Conservation (phyloP, 2,329 filamentous ascomycete species). For the Rhynchosporium graminicola region DNA sequence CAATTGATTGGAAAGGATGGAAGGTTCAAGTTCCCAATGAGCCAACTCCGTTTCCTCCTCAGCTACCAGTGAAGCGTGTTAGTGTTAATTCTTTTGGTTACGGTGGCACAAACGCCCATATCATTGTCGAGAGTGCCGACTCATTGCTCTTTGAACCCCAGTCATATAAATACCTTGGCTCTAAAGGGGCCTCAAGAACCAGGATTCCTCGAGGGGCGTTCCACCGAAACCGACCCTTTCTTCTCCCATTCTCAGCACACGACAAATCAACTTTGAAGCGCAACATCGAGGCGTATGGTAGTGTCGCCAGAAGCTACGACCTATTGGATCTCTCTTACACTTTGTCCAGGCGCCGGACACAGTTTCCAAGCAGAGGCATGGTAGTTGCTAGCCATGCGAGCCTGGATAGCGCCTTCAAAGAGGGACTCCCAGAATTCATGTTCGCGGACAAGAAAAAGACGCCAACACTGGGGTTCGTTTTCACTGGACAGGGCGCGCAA, state of each 20-base stretch:
- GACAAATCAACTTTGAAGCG: not conserved
- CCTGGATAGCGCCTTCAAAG: too few species aligned
- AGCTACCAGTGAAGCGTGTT: not conserved
- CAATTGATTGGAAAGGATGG: not conserved
- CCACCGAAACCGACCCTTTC: not conserved
- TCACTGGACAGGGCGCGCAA: constrained; percentile 6
- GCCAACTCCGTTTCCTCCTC: not conserved
- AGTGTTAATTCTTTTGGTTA: not conserved
- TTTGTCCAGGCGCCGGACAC: not conserved
- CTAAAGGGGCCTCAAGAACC: not conserved
- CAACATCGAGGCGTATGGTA: not conserved
- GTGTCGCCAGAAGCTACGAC: not conserved
- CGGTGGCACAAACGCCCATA: not conserved
- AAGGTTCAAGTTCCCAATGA: not conserved
- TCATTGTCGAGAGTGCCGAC: not conserved
- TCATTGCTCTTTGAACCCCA: too few species aligned
- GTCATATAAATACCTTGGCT: too few species aligned
- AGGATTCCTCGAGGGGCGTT: not conserved
- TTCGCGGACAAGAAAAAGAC: not conserved
- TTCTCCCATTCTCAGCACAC: not conserved
- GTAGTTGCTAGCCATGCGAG: not conserved
- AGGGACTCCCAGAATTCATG: not conserved
- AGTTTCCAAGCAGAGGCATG: not conserved
- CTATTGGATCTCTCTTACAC: constrained; percentile 1
- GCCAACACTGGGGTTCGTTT: not conserved